Evolutionary conservation across 2,329 filamentous ascomycete species (phyloP).

Genomic region (Cadophora sp.): DNA sequence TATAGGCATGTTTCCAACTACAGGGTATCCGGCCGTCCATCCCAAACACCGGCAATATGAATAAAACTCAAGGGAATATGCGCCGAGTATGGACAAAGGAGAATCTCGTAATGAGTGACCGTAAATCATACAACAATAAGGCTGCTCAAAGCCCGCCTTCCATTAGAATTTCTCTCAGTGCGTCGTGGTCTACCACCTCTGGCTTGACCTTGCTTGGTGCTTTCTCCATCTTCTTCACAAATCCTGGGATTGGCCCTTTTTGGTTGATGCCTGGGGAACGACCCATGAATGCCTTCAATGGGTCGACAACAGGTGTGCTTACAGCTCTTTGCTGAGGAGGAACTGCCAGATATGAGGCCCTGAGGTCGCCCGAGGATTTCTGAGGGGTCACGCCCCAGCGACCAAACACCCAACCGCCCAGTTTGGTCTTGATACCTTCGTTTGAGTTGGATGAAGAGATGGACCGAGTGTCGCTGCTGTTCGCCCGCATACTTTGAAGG

Average conservation of each 20-base stretch:
- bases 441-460: conserved; percentile 42
- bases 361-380: conserved; percentile 29
- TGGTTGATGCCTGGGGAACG: conserved; percentile 80
- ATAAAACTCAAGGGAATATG: conserved; percentile 13
- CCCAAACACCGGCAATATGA: conserved; percentile 21
- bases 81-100: conserved; percentile 18
- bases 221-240: conserved; percentile 55
- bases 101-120: conserved; percentile 19
- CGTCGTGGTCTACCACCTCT: conserved; percentile 41
- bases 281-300: conserved; percentile 47
- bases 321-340: conserved; percentile 37
- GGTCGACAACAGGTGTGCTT: conserved; percentile 46
- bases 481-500: conserved; percentile 59
- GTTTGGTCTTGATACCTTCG: conserved; percentile 54
- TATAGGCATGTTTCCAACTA: conserved; percentile 4
- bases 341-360: conserved; percentile 11
- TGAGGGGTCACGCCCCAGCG: conserved; percentile 64
- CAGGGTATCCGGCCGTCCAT: conserved; percentile 22
- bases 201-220: conserved; percentile 43
- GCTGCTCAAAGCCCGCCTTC: conserved; percentile 28
- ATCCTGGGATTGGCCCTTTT: conserved; percentile 74
- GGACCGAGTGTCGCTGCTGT: conserved; percentile 40
- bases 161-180: conserved; percentile 41
- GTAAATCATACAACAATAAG: conserved; percentile 11
- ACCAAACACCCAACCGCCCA: conserved; percentile 71